These are phyloP conservation scores for Oenanthe javanica DNA, from an alignment of 140 eudicot genomes.

Conservation along the genomic window DNA sequence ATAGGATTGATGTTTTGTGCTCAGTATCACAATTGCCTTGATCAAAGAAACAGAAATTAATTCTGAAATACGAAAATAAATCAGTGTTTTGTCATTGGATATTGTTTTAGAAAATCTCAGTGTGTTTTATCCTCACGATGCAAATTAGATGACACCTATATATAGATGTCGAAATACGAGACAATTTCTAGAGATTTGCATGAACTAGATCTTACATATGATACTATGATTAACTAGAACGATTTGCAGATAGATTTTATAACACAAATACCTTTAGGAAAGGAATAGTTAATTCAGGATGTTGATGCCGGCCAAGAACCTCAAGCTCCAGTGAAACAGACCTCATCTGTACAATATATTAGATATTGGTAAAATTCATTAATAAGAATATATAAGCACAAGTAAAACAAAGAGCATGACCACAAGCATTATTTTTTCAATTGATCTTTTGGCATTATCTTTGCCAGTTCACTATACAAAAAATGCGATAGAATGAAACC, in stretches of 20 bases:
- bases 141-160: background rate
- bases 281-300: conserved; percentile 72
- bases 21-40: background rate
- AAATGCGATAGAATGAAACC: background rate
- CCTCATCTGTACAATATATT: conserved; percentile 57
- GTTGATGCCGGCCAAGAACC: conserved; percentile 89
- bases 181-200: background rate
- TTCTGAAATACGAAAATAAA: background rate
- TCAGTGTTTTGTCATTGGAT: background rate
- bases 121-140: background rate
- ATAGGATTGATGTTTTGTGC: background rate
- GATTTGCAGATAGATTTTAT: background rate
- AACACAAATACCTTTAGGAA: conserved; percentile 52
- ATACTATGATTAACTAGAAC: background rate
- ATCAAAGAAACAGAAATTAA: background rate
- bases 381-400: background rate
- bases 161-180: background rate
- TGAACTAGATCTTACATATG: background rate
- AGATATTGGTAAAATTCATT: background rate
- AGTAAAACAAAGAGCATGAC: background rate
- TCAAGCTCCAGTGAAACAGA: conserved; percentile 90
- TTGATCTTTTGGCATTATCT: background rate
- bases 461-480: background rate
- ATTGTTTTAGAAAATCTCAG: background rate
- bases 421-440: background rate